Conservation (phyloP, 2,329 filamentous ascomycete genomes). For the Ceratocystis diversiconidia region DNA sequence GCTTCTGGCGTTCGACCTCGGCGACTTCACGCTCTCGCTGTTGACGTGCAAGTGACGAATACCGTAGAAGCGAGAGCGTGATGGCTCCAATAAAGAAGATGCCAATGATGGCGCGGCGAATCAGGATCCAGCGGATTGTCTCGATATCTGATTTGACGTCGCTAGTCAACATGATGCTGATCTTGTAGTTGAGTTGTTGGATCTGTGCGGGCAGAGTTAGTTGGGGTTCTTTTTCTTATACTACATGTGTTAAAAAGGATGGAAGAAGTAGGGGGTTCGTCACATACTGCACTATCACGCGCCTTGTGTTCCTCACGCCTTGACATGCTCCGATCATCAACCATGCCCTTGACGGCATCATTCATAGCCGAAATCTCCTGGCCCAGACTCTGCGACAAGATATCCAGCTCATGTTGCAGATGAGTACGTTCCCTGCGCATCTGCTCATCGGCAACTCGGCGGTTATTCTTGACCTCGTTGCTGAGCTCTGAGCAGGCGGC, state of each 20-base stretch:
- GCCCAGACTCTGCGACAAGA: conserved; percentile 66
- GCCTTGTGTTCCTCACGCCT: conserved; percentile 76
- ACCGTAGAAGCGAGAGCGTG: conserved; percentile 45
- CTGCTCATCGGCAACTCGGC: conserved; percentile 63
- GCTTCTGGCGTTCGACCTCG: conserved; percentile 29
- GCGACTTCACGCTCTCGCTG: conserved; percentile 24
- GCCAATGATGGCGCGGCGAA: conserved; percentile 47
- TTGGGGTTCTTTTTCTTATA: background rate
- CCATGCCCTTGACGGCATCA: conserved; percentile 88
- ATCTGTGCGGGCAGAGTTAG: conserved; percentile 38
- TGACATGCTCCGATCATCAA: conserved; percentile 89
- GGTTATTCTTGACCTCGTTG: conserved; percentile 69
- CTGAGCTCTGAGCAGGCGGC: conserved; percentile 85
- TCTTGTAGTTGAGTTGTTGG: conserved; percentile 92
- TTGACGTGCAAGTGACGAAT: conserved; percentile 42
- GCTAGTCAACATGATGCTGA: conserved; percentile 76
- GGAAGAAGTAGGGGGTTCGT: background rate
- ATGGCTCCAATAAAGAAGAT: conserved; percentile 52
- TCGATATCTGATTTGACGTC: conserved; percentile 89
- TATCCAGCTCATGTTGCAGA: conserved; percentile 90
- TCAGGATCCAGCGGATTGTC: conserved; percentile 73
- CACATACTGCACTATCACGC: conserved; percentile 61
- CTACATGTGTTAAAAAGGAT: background rate
- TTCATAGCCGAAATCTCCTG: conserved; percentile 72
- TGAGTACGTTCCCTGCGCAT: conserved; percentile 72